phyloP scores from a whole-genome alignment of 2,329 filamentous ascomycete genomes.

The Paecilomyces formosus region DNA sequence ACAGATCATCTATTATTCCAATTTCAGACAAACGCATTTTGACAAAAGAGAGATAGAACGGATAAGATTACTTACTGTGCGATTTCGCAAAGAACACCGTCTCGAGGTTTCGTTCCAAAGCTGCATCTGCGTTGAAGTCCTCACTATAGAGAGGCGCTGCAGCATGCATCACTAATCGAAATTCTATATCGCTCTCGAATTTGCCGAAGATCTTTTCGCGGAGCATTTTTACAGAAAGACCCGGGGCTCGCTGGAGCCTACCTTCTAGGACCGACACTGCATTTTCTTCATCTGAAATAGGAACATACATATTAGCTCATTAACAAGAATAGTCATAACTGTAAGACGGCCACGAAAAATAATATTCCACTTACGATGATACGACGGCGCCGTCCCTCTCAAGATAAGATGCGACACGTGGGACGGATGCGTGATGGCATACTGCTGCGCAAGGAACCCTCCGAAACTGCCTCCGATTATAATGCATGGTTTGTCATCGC shows the following conservation, averaged over 20 bases:
- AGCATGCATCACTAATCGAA: constrained; percentile 30
- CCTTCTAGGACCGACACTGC: constrained; percentile 13
- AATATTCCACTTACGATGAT: constrained; percentile 23
- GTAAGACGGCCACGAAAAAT: background rate
- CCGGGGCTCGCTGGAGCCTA: constrained; percentile 25
- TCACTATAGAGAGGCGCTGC: constrained; percentile 32
- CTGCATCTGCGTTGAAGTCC: constrained; percentile 25
- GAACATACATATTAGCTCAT: background rate
- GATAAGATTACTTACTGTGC: background rate
- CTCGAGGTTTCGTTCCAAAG: constrained; percentile 19
- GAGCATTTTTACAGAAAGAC: constrained; percentile 31
- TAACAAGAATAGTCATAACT: too few species aligned
- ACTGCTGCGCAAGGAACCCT: constrained; percentile 33
- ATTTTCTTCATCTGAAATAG: background rate
- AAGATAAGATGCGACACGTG: constrained; percentile 26
- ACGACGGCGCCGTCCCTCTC: constrained; percentile 29
- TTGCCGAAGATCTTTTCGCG: constrained; percentile 31
- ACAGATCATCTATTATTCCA: background rate
- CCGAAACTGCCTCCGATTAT: constrained; percentile 35
- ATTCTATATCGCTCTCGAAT: constrained; percentile 32
- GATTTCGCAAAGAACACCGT: constrained; percentile 28
- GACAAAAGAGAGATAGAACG: background rate
- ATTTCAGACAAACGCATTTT: too few species aligned
- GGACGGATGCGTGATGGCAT: constrained; percentile 29
- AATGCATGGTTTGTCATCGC: constrained; percentile 16